A percentile compares a stretch with the other conserved stretches of the same genome.
These are phyloP conservation scores for Picea glauca DNA, from an alignment of 75 land plant species.

Conservation along the genomic window DNA sequence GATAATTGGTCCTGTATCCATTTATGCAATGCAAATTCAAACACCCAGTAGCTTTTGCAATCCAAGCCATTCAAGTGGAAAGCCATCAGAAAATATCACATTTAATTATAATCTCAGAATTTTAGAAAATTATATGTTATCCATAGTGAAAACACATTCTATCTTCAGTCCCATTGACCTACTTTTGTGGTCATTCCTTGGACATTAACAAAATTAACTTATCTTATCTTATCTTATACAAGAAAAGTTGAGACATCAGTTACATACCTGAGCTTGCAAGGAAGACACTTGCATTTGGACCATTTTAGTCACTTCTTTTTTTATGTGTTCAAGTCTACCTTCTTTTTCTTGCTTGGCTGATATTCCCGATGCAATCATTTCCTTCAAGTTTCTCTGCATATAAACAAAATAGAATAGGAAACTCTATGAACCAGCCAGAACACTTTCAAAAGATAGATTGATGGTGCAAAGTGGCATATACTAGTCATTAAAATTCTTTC, in stretches of 20 bases:
- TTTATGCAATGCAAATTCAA: not conserved
- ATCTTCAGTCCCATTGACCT: no score
- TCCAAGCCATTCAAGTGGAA: not conserved
- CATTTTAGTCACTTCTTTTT: slow-evolving; percentile 86
- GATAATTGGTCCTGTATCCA: not conserved
- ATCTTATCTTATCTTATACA: no score
- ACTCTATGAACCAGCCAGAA: not conserved
- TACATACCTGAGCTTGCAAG: slow-evolving; percentile 54
- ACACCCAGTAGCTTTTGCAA: not conserved
- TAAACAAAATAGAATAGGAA: not conserved
- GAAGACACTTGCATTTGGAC: slow-evolving; percentile 39
- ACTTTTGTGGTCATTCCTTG: no score
- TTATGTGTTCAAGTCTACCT: slow-evolving; percentile 67
- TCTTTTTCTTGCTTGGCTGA: slow-evolving; percentile 90
- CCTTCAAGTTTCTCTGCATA: slow-evolving; percentile 82
- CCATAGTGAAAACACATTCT: not conserved
- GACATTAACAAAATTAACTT: no score
- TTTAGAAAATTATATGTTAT: not conserved
- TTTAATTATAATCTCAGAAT: not conserved
- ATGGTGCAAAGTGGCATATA: not conserved
- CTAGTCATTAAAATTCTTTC: no score
- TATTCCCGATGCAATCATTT: slow-evolving; percentile 75
- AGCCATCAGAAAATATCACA: not conserved
- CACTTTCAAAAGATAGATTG: not conserved
- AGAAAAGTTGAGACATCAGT: no score